phyloP scores from a whole-genome alignment of 1,284 basidiomycete species.

The Irpex rosettiformis region DNA sequence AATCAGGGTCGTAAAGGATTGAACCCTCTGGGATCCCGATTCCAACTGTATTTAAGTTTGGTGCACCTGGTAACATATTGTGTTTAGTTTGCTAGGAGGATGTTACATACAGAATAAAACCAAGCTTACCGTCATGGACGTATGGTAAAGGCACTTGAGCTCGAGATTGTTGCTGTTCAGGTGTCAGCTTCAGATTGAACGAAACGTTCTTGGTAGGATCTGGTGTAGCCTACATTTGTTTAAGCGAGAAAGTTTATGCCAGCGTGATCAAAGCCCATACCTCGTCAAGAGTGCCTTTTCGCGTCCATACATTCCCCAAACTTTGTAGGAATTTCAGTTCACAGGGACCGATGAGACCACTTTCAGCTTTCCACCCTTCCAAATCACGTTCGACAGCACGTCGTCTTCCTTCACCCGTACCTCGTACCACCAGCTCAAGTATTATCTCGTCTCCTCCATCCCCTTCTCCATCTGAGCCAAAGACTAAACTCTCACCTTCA shows the following conservation, averaged over 20 bases:
- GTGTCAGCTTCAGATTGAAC: slow-evolving; percentile 86
- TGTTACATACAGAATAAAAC: background rate
- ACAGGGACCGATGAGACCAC: slow-evolving; percentile 32
- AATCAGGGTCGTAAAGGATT: slow-evolving; percentile 79
- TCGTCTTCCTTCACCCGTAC: slow-evolving; percentile 33
- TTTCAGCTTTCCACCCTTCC: slow-evolving; percentile 54
- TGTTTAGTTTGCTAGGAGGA: background rate
- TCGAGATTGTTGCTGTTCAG: slow-evolving; percentile 75
- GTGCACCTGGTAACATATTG: background rate
- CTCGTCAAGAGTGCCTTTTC: slow-evolving; percentile 35
- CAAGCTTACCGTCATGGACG: slow-evolving; percentile 68
- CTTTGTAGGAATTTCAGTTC: slow-evolving; percentile 45
- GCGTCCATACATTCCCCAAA: slow-evolving; percentile 45
- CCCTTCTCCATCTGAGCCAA: slow-evolving; percentile 52
- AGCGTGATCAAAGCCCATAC: too few species aligned
- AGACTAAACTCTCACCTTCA: slow-evolving; percentile 60
- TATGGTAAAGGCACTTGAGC: slow-evolving; percentile 85
- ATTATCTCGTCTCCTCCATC: slow-evolving; percentile 47
- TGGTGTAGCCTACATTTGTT: slow-evolving; percentile 30
- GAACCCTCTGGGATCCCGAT: slow-evolving; percentile 24
- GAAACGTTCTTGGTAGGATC: slow-evolving; percentile 67
- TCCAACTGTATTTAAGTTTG: slow-evolving; percentile 6
- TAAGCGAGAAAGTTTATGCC: background rate
- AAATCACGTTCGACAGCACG: slow-evolving; percentile 56
- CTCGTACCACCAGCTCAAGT: slow-evolving; percentile 60